Base-by-base conservation (phyloP, 1,139 yeast species). In the Hemisphaericaspora lyxosophila region DNA sequence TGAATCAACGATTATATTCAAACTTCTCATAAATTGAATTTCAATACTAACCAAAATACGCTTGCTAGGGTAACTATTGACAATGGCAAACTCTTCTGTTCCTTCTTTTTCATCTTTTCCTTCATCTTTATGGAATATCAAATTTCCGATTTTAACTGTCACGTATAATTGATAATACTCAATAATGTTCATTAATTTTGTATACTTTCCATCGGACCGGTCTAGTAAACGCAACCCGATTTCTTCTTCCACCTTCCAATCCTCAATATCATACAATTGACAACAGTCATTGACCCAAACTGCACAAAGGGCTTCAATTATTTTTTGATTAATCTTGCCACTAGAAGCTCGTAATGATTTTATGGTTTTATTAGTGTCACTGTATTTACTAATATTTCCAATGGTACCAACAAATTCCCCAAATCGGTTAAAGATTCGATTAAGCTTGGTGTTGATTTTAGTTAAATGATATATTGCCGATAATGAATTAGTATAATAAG, bases 281-380 rank as follows among this genome's bases (percentile, higher is more conserved):
- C 72, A 56, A 46, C 75, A 70, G 47, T 71, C 77, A 46, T 71
- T 71, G 2, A 70, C 69, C 76, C 76, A 71, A 1, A 67, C 70
- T 4, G 76, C 59, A 48, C 76, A 70, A 2, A 65, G 48, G 0
- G 74, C 75, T 48, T 71, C 76, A 38, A 70, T 48, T 3, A 70
- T 59, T 38, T 62, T 63, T 45, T 69, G 75, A 42, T 66, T 68
- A 11, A 68, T 61, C 17, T 60, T 51, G 8, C 50, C 28, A 3
- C 72, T 61, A 3, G 67, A 55, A 22, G 49, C 58, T 40, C 74
- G 51, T 39, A 71, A 57, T 32, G 50, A 51, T 42, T 70, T 69
- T 36, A 71, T 54, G 26, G 60, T 47, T 39, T 63, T 66, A 45
- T 70, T 70, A 9, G 75, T 67, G 17, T 69, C 73, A 4, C 55